Evolutionary conservation across 1,139 yeast genomes (phyloP).

Genomic region (Pichia cactophila): DNA sequence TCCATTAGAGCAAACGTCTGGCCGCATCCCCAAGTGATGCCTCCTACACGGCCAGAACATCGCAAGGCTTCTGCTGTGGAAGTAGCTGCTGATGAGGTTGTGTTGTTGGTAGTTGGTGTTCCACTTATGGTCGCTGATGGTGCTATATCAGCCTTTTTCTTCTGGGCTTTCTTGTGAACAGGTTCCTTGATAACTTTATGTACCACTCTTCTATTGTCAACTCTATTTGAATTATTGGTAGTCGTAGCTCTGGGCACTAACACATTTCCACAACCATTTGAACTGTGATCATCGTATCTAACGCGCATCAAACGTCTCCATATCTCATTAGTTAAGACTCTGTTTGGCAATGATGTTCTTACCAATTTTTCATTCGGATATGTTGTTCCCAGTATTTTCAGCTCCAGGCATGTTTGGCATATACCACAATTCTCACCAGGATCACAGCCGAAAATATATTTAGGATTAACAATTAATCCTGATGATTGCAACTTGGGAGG

Average conservation of each 20-base stretch:
- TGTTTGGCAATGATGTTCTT: not conserved
- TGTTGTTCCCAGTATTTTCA: not conserved
- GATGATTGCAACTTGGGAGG: not conserved
- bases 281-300: not conserved
- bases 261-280: too few species aligned
- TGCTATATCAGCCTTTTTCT: not conserved
- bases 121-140: not conserved
- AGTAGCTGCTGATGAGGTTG: not conserved
- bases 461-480: not conserved
- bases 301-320: not conserved
- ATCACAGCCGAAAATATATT: not conserved
- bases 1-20: not conserved
- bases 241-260: too few species aligned
- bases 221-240: not conserved
- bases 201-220: not conserved
- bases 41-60: constrained; percentile 3
- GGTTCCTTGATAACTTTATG: not conserved
- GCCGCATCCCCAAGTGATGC: constrained; percentile 4
- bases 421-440: not conserved
- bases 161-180: not conserved
- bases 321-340: not conserved
- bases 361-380: not conserved
- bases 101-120: not conserved
- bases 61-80: not conserved
- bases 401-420: not conserved